These are phyloP conservation scores for Zygosaccharomyces bisporus DNA, from an alignment of 805 yeast species.

Conservation along the genomic window DNA sequence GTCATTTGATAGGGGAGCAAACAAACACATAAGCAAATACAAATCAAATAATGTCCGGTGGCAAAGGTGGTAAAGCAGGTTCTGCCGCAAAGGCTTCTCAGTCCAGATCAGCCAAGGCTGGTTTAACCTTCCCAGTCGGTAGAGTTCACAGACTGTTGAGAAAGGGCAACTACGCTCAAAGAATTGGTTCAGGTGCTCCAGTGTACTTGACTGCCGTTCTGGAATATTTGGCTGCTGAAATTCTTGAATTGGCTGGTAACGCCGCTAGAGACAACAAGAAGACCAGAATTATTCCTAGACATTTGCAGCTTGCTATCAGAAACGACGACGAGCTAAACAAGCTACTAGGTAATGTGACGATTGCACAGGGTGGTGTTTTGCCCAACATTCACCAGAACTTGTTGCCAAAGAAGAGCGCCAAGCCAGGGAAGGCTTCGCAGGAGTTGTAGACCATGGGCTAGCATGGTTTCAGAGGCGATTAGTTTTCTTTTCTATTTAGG, in stretches of 20 bases:
- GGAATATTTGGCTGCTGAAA: conserved; percentile 97
- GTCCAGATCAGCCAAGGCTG: conserved; percentile 98
- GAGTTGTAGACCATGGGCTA: conserved; percentile 44
- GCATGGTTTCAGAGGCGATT: conserved; percentile 1
- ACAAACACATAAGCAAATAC: conserved; percentile 7
- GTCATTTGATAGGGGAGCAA: not conserved
- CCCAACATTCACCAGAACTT: conserved; percentile 95
- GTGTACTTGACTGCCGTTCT: conserved; percentile 94
- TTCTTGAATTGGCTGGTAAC: conserved; percentile 96
- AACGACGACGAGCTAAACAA: conserved; percentile 98
- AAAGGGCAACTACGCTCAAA: conserved; percentile 97
- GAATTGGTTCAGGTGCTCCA: conserved; percentile 99
- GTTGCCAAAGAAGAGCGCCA: conserved; percentile 72
- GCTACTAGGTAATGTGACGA: conserved; percentile 87
- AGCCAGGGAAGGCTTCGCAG: conserved; percentile 60
- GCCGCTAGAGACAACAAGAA: conserved; percentile 99
- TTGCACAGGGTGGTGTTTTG: conserved; percentile 98
- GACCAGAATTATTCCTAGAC: conserved; percentile 98
- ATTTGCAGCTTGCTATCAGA: conserved; percentile 96
- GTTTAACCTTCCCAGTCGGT: conserved; percentile 99
- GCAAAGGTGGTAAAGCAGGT: conserved; percentile 87
- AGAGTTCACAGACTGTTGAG: conserved; percentile 96
- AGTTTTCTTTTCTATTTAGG: conserved; percentile 2
- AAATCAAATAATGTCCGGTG: conserved; percentile 57
- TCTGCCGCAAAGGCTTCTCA: conserved; percentile 92